Conservation (phyloP, 352 stramenopile species). For the Pythium utonaiense region DNA sequence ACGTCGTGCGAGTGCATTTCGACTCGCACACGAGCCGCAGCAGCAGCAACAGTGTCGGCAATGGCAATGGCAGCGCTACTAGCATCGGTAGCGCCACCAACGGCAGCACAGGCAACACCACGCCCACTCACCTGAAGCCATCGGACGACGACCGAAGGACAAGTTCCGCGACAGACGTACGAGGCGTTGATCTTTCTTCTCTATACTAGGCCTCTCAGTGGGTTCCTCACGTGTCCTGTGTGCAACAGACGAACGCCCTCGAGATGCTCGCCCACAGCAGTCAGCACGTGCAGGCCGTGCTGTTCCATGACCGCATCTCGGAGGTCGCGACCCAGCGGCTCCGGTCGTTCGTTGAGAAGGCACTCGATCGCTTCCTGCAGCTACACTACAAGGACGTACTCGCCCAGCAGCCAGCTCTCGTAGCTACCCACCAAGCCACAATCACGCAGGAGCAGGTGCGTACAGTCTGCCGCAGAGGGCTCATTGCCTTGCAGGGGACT, state of each 20-base stretch:
- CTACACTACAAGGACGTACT: conserved; percentile 42
- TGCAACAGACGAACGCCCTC: conserved; percentile 31
- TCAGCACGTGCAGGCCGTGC: conserved; percentile 53
- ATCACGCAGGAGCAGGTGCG: conserved; percentile 28
- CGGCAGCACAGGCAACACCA: conserved; percentile 12
- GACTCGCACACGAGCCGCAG: conserved; percentile 27
- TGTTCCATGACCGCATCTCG: conserved; percentile 71
- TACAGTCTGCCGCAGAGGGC: too few species aligned
- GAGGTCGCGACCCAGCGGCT: conserved; percentile 43
- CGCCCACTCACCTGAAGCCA: conserved; percentile 15
- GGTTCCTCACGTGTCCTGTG: too few species aligned
- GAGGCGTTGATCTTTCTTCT: neutral
- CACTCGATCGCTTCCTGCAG: conserved; percentile 47
- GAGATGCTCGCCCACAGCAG: conserved; percentile 74
- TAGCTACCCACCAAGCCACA: conserved; percentile 38
- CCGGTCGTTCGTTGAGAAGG: conserved; percentile 52
- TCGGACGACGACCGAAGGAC: conserved; percentile 22
- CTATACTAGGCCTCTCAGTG: too few species aligned
- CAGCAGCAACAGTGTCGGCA: conserved; percentile 17
- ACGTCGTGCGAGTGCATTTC: conserved; percentile 71
- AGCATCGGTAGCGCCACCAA: neutral
- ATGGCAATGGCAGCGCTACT: neutral
- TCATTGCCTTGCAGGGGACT: neutral
- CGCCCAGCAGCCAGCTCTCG: conserved; percentile 27
- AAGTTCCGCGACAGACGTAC: conserved; percentile 17